Evolutionary conservation across 768 basidiomycete species (phyloP), one percentile per base, ranked within the genome.

Genomic region (Mycena olivaceomarginata): DNA sequence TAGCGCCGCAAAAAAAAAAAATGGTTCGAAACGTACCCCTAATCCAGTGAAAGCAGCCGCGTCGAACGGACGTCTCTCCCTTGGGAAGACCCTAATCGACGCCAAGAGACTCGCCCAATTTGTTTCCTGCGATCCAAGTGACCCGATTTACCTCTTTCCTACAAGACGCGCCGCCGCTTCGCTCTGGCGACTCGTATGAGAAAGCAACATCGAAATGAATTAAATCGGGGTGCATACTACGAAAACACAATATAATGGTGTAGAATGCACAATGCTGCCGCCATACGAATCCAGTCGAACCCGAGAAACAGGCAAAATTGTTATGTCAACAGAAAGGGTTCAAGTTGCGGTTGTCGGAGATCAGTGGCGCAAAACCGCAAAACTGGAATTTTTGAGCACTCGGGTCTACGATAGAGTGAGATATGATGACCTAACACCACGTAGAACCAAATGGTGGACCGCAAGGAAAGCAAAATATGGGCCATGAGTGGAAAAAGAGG

Each of bases 391-490:
- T 63, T 40, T 63, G 39, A 62, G 39, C 60, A 62, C 39, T 63
- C 53, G n/a, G 9, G 53, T 56, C 53, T 56, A 56, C n/a, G 0
- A 56, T 56, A n/a, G n/a, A 63, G 60, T 63, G 60, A 63, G 20
- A 40, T 41, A 18, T 63, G 60, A 63, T 63, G 60, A 39, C 60
- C 37, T 31, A 31, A 31, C 25, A 25, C 31, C 31, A 31, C 18
- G 18, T 12, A 9, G 60, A 41, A 11, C 39, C 60, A 41, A 63
- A 63, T 31, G 53, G 22, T n/a, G 63, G 63, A 25, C 41, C 43
- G 63, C 43, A 65, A n/a, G 25, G n/a, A 43, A 65, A 65, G 63
- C 63, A 65, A 65, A 65, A 65, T 65, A 22, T 43, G 63, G 63
- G 63, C 40, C 41, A 65, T 65, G 63, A 65, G 63, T 65, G 63